Evolutionary conservation across 345 rosid species (phyloP).

Genomic region (Ricinus communis): DNA sequence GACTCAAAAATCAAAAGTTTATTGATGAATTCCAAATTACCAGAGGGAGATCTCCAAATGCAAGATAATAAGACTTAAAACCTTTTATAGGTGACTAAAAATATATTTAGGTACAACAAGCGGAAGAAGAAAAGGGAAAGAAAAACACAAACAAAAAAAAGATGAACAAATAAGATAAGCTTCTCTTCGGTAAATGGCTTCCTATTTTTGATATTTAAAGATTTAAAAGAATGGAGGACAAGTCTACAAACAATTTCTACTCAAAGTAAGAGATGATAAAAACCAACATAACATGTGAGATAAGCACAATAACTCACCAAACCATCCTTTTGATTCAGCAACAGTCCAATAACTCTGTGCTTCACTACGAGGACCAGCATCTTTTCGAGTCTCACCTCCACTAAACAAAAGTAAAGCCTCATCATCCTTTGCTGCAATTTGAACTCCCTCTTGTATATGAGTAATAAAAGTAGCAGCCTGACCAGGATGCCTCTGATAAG

Average conservation of each 20-base stretch:
- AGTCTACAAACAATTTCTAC: neutral
- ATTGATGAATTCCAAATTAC: neutral
- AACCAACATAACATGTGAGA: constrained; percentile 6
- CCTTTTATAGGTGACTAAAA: neutral
- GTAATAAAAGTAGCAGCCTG: constrained; percentile 83
- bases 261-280: neutral
- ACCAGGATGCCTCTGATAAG: constrained; percentile 91
- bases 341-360: constrained; percentile 99
- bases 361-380: constrained; percentile 96
- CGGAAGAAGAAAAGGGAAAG: neutral
- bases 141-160: too few relatives aligned
- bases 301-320: constrained; percentile 58
- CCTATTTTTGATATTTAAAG: neutral
- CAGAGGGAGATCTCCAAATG: neutral
- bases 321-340: constrained; percentile 94
- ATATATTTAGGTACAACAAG: neutral
- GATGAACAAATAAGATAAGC: neutral
- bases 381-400: constrained; percentile 95
- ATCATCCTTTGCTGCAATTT: constrained; percentile 56
- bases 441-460: constrained; percentile 83
- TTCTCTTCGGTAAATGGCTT: neutral
- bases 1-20: neutral
- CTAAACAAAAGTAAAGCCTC: constrained; percentile 85
- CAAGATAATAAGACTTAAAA: neutral
- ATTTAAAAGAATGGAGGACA: neutral